Percentiles rank a stretch among this genome's conserved stretches.
phyloP scores from a whole-genome alignment of 1,139 yeast genomes.

The Casaregolazyma suthepensis region DNA sequence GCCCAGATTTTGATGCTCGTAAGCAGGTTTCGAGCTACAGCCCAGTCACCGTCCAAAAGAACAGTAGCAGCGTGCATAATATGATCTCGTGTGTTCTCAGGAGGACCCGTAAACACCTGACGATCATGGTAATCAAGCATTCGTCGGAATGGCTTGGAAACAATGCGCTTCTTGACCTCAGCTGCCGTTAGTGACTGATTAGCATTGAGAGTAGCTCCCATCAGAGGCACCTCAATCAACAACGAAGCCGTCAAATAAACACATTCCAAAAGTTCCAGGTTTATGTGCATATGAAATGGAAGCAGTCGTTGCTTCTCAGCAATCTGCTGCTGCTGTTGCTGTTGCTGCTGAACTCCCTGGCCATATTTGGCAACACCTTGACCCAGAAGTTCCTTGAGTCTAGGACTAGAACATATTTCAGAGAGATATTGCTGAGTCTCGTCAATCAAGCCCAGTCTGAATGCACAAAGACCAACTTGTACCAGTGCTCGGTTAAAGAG shows the following conservation, averaged over 20 bases:
- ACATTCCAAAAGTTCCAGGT: conserved; percentile 89
- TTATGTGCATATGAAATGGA: conserved; percentile 98
- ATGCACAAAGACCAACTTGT: conserved; percentile 93
- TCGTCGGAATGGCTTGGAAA: conserved; percentile 82
- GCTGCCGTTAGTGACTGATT: conserved; percentile 32
- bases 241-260: conserved; percentile 88
- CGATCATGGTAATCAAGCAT: conserved; percentile 90
- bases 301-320: conserved; percentile 72
- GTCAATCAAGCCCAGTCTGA: conserved; percentile 78
- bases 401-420: conserved; percentile 81
- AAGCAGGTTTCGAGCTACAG: conserved; percentile 64
- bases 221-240: conserved; percentile 85
- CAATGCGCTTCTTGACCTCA: conserved; percentile 59
- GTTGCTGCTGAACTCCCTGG: conserved; percentile 29
- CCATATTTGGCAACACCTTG: conserved; percentile 78
- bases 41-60: conserved; percentile 89
- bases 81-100: conserved; percentile 92
- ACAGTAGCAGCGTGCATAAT: conserved; percentile 91
- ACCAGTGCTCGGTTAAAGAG: conserved; percentile 92
- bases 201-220: conserved; percentile 51
- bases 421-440: conserved; percentile 85
- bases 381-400: conserved; percentile 88
- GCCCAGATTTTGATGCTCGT: conserved; percentile 83
- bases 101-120: conserved; percentile 95
- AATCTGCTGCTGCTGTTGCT: conserved; percentile 23